Conservation (phyloP, 805 yeast genomes). For the Yamadazyma akitaensis region DNA sequence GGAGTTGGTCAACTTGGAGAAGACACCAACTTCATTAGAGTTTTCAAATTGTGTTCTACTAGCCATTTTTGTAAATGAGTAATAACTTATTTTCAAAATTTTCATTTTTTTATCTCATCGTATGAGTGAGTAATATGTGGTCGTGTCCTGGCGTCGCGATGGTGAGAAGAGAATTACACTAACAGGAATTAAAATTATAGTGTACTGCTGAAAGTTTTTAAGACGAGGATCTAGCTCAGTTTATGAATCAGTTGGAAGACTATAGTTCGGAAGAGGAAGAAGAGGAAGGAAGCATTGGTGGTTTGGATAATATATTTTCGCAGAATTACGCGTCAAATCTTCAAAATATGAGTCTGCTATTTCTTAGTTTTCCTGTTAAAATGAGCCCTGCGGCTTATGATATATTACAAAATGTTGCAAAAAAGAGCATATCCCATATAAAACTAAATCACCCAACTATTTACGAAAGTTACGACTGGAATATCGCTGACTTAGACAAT, state of each 20-base stretch:
- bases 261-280: background rate
- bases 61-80: constrained; percentile 31
- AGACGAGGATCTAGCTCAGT: background rate
- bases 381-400: constrained; percentile 1
- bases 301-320: constrained; percentile 1
- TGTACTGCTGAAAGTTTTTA: background rate
- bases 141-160: constrained; percentile 2
- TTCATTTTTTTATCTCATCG: constrained; percentile 3
- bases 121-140: background rate
- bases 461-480: constrained; percentile 8
- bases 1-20: constrained; percentile 91
- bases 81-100: constrained; percentile 3
- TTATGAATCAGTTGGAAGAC: background rate
- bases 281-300: background rate
- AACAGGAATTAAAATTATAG: background rate
- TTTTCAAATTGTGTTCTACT: constrained; percentile 49
- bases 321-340: constrained; percentile 9
- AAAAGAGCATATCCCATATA: background rate
- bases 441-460: constrained; percentile 1
- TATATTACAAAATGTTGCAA: constrained; percentile 1
- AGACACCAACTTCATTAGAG: constrained; percentile 76
- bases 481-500: background rate
- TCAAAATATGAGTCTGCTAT: constrained; percentile 8
- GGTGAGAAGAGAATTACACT: background rate
- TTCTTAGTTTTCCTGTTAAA: constrained; percentile 8